Percentiles rank a stretch among this genome's conserved stretches.
Evolutionary conservation across 164 flowering plant species (phyloP).

Genomic region (Umbilicus rupestris): DNA sequence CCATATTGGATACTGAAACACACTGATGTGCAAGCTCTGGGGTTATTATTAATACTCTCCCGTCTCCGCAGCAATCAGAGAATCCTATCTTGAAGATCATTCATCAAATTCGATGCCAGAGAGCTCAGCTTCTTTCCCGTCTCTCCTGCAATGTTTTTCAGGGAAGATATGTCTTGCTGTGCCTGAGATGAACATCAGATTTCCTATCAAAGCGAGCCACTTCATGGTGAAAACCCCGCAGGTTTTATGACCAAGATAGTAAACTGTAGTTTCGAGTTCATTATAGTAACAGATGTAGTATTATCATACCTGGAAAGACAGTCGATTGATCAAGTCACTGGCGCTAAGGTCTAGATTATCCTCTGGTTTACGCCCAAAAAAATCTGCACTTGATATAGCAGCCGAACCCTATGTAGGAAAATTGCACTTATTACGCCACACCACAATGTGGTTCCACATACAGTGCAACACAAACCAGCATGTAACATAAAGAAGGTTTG

Average conservation of each 20-base stretch:
- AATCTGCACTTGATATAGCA: conserved; percentile 92
- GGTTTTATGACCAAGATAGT: neutral
- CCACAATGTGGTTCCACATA: no score
- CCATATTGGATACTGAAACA: no score
- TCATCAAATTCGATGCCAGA: conserved; percentile 60
- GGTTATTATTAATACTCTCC: no score
- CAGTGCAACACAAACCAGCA: no score
- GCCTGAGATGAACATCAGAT: conserved; percentile 66
- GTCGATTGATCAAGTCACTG: conserved; percentile 59
- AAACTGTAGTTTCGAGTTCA: neutral
- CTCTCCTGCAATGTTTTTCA: conserved; percentile 92
- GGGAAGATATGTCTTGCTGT: conserved; percentile 76
- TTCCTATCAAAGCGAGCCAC: neutral
- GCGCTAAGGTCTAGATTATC: conserved; percentile 55
- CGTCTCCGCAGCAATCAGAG: conserved; percentile 38
- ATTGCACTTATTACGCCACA: neutral
- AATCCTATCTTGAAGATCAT: conserved; percentile 88
- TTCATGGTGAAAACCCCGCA: neutral
- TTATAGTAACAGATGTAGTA: neutral
- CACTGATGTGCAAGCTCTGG: no score
- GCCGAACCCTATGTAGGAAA: conserved; percentile 49
- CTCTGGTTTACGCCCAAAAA: conserved; percentile 51
- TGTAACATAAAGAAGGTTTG: no score
- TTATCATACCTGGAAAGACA: conserved; percentile 74
- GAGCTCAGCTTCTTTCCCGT: conserved; percentile 89